phyloP scores from a whole-genome alignment of 2,329 filamentous ascomycete species.

The Pyrenophora tritici-repentis region DNA sequence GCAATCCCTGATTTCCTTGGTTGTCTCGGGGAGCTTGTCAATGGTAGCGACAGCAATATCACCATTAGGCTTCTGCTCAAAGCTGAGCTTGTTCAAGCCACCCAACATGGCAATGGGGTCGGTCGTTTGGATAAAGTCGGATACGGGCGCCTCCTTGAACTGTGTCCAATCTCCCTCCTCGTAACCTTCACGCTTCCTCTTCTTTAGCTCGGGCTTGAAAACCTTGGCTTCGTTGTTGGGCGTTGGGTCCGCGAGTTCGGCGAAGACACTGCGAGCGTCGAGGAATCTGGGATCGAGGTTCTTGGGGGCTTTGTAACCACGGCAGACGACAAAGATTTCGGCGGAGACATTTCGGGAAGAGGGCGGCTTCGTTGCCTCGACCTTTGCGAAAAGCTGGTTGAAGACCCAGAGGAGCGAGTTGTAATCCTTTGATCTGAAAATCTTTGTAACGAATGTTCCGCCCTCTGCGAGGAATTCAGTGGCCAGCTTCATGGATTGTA shows the following conservation, averaged over 20 bases:
- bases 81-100: slow-evolving; percentile 79
- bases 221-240: slow-evolving; percentile 98
- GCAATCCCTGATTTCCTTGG: slow-evolving; percentile 67
- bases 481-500: slow-evolving; percentile 90
- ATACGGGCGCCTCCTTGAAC: slow-evolving; percentile 85
- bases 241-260: slow-evolving; percentile 80
- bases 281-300: slow-evolving; percentile 89
- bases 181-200: slow-evolving; percentile 95
- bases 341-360: slow-evolving; percentile 95
- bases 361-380: slow-evolving; percentile 96
- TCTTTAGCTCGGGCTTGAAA: slow-evolving; percentile 96
- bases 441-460: slow-evolving; percentile 94
- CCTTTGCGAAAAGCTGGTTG: slow-evolving; percentile 92
- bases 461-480: slow-evolving; percentile 81
- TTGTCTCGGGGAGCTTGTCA: slow-evolving; percentile 72
- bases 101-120: slow-evolving; percentile 94
- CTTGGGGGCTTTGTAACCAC: slow-evolving; percentile 94
- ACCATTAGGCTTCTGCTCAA: slow-evolving; percentile 74
- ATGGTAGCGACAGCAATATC: slow-evolving; percentile 87
- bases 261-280: slow-evolving; percentile 87
- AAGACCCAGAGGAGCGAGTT: slow-evolving; percentile 96
- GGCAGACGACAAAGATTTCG: slow-evolving; percentile 97
- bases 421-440: slow-evolving; percentile 97
- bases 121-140: slow-evolving; percentile 89
- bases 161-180: slow-evolving; percentile 94